Conservation (phyloP, 1,284 basidiomycete species). For the Cronartium quercuum region DNA sequence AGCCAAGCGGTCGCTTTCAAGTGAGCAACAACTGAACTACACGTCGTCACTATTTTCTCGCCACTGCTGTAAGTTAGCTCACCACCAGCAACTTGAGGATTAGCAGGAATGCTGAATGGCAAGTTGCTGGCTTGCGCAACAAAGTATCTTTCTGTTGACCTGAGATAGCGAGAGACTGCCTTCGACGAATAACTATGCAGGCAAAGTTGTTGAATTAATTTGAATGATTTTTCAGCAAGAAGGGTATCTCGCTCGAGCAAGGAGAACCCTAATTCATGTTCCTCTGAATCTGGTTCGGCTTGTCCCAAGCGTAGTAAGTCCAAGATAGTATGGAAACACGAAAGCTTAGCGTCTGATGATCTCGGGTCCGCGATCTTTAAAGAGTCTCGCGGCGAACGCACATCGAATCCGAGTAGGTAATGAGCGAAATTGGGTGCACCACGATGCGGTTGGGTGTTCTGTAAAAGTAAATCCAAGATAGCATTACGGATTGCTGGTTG, state of each 20-base stretch:
- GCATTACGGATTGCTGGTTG: constrained; percentile 64
- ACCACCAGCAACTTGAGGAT: constrained; percentile 55
- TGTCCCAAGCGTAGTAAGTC: constrained; percentile 60
- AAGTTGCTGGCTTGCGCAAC: constrained; percentile 70
- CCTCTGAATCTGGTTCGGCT: constrained; percentile 57
- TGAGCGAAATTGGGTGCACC: constrained; percentile 81
- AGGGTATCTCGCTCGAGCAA: constrained; percentile 54
- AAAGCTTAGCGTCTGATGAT: constrained; percentile 62
- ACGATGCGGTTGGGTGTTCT: constrained; percentile 62
- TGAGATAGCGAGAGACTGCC: constrained; percentile 76
- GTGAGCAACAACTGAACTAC: constrained; percentile 67
- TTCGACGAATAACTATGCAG: constrained; percentile 75
- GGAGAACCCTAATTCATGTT: constrained; percentile 43
- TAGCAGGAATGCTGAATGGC: constrained; percentile 52
- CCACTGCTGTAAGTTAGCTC: constrained; percentile 68
- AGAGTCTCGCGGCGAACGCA: constrained; percentile 51
- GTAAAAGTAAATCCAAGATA: constrained; percentile 77
- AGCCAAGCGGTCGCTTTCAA: constrained; percentile 76
- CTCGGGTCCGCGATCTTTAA: constrained; percentile 53
- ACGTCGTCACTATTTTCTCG: constrained; percentile 64
- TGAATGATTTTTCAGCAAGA: constrained; percentile 79
- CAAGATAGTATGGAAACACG: constrained; percentile 74
- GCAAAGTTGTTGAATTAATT: constrained; percentile 77
- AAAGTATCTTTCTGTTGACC: constrained; percentile 83
- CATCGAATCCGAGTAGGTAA: constrained; percentile 72